phyloP scores from a whole-genome alignment of 139 green algal species.

The Tetratostichococcus sp. region DNA sequence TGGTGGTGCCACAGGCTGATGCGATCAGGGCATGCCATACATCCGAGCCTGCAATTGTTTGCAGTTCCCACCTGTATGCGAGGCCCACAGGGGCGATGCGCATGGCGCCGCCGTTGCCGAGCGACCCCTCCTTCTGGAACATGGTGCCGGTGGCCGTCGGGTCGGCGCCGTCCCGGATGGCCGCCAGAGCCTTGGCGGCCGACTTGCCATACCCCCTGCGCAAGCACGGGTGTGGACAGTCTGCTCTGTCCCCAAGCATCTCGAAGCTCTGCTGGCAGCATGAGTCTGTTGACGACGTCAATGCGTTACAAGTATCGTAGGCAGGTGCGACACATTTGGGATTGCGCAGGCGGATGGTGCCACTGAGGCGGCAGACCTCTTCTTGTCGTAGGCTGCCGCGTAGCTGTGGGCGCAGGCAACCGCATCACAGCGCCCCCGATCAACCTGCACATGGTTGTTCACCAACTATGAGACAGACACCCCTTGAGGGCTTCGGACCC shows the following conservation, averaged over 20 bases:
- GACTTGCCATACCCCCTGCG: background rate
- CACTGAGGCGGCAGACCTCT: too few relatives aligned
- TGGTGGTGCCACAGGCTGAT: too few relatives aligned
- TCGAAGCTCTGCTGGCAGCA: too few relatives aligned
- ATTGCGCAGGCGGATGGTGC: too few relatives aligned
- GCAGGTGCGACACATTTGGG: background rate
- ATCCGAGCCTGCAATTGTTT: too few relatives aligned
- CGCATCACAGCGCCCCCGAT: background rate
- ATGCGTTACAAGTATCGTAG: too few relatives aligned
- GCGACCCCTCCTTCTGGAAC: conserved; percentile 28
- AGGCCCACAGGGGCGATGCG: conserved; percentile 45
- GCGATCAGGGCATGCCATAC: too few relatives aligned
- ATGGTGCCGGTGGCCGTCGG: conserved; percentile 12
- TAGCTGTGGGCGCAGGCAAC: background rate
- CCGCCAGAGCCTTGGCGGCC: background rate
- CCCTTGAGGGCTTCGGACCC: too few relatives aligned
- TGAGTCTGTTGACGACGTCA: too few relatives aligned
- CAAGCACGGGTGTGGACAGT: too few relatives aligned
- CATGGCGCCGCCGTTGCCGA: conserved; percentile 42
- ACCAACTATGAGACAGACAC: too few relatives aligned
- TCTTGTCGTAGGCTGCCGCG: background rate
- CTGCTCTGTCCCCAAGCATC: too few relatives aligned
- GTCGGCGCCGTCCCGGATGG: background rate
- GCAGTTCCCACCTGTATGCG: conserved; percentile 23
- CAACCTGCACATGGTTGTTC: background rate